Evolutionary conservation across 768 basidiomycete species (phyloP).

Genomic region (Rhizopogon vesiculosus): DNA sequence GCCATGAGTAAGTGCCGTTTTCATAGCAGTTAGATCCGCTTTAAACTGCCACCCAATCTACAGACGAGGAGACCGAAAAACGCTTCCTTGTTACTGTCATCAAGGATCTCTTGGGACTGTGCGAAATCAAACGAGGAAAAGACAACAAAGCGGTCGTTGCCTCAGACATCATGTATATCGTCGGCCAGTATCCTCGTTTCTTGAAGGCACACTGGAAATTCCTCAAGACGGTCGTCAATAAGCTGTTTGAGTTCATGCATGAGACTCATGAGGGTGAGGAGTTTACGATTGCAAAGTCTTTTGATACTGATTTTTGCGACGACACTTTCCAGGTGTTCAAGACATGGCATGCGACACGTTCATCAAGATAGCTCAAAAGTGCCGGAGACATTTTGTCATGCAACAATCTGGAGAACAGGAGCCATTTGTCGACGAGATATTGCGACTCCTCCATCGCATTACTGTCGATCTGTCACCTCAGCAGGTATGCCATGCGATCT

Average conservation of each 20-base stretch:
- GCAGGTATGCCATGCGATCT: constrained; percentile 39
- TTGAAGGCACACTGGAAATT: constrained; percentile 99
- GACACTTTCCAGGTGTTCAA: constrained; percentile 70
- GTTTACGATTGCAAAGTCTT: not conserved
- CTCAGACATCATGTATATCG: constrained; percentile 97
- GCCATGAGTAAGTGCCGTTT: constrained; percentile 82
- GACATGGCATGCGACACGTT: constrained; percentile 99
- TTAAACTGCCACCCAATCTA: not conserved
- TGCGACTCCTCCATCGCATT: constrained; percentile 86
- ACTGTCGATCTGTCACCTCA: constrained; percentile 92
- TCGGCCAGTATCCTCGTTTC: constrained; percentile 99
- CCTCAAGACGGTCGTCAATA: constrained; percentile 99
- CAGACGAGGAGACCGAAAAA: constrained; percentile 98
- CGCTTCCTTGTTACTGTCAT: constrained; percentile 98
- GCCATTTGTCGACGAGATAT: constrained; percentile 96
- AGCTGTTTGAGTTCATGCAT: constrained; percentile 99
- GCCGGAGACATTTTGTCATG: constrained; percentile 96
- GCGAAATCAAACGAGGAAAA: constrained; percentile 98
- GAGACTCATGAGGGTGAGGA: constrained; percentile 90
- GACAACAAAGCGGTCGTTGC: constrained; percentile 99
- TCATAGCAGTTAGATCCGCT: not conserved
- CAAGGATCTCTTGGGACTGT: constrained; percentile 95
- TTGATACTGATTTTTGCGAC: constrained; percentile 1
- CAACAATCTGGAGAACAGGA: constrained; percentile 96
- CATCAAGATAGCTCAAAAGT: constrained; percentile 99